Percentiles rank a stretch among this genome's conserved stretches.
These are phyloP conservation scores for Yamadazyma jaroonii DNA, from an alignment of 1,139 yeast genomes.

Conservation along the genomic window DNA sequence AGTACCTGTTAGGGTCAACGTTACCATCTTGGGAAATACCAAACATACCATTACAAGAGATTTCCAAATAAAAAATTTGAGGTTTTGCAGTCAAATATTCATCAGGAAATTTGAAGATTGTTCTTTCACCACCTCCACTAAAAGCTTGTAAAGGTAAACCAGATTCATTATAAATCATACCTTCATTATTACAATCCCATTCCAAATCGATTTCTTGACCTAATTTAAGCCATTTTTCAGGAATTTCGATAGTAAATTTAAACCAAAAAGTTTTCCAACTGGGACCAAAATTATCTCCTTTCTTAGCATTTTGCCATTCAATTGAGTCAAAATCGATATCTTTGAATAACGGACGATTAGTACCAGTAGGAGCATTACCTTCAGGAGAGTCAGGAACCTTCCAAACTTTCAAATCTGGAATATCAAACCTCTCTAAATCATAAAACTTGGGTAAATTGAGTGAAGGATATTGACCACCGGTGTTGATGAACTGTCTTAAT, in stretches of 20 bases:
- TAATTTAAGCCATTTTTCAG: slow-evolving; percentile 53
- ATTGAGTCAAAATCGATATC: slow-evolving; percentile 47
- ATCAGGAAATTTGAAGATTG: slow-evolving; percentile 66
- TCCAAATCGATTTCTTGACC: slow-evolving; percentile 61
- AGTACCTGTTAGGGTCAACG: slow-evolving; percentile 67
- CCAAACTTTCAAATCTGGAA: slow-evolving; percentile 51
- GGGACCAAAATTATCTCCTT: slow-evolving; percentile 86
- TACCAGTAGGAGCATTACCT: slow-evolving; percentile 23
- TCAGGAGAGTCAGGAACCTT: slow-evolving; percentile 55
- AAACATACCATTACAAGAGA: slow-evolving; percentile 93
- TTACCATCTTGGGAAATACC: slow-evolving; percentile 69
- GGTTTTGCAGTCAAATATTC: slow-evolving; percentile 39
- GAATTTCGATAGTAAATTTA: slow-evolving; percentile 60
- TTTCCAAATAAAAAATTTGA: slow-evolving; percentile 70
- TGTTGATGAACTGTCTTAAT: slow-evolving; percentile 74
- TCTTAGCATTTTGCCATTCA: slow-evolving; percentile 58
- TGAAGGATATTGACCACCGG: slow-evolving; percentile 65
- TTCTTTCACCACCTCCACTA: slow-evolving; percentile 82
- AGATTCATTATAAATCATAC: slow-evolving; percentile 62
- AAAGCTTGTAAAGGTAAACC: slow-evolving; percentile 81
- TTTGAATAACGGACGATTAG: slow-evolving; percentile 72
- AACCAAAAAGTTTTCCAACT: slow-evolving; percentile 98
- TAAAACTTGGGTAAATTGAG: slow-evolving; percentile 83
- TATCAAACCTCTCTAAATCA: slow-evolving; percentile 54
- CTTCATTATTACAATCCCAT: slow-evolving; percentile 90